A percentile compares a stretch with the other conserved stretches of the same genome.
Conservation (phyloP, 176 grass and related monocot species). For the Chrysopogon serrulatus region DNA sequence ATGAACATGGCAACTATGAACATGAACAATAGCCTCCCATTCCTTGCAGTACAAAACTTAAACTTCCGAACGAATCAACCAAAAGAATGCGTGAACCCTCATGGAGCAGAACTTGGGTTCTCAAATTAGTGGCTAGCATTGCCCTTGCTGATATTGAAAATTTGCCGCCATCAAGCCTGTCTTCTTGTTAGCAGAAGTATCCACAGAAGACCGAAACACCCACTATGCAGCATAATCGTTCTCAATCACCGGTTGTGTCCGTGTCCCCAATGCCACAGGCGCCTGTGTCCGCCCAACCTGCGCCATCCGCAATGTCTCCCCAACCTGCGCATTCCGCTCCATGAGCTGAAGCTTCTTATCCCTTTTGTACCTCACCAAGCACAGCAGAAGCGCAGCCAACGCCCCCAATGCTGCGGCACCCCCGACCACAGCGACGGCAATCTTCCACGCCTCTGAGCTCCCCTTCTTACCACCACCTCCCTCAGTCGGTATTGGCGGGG, state of each 20-base stretch:
- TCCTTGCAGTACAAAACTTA: background rate
- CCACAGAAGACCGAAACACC: background rate
- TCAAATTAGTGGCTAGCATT: background rate
- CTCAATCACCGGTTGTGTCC: slow-evolving; percentile 81
- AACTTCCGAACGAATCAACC: slow-evolving; percentile 5
- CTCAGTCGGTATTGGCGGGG: background rate
- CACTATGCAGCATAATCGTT: slow-evolving; percentile 57
- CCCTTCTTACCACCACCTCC: slow-evolving; percentile 39
- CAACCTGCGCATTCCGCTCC: slow-evolving; percentile 57
- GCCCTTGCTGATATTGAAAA: background rate
- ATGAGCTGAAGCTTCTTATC: slow-evolving; percentile 50
- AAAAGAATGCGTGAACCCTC: slow-evolving; percentile 39
- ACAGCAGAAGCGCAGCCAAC: slow-evolving; percentile 50
- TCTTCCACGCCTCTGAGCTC: slow-evolving; percentile 58
- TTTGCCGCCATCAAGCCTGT: background rate
- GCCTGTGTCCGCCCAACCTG: slow-evolving; percentile 63
- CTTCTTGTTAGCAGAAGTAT: slow-evolving; percentile 7
- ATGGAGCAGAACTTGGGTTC: slow-evolving; percentile 5
- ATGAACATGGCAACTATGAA: slow-evolving; percentile 45
- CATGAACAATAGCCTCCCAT: slow-evolving; percentile 28
- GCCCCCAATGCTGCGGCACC: slow-evolving; percentile 29
- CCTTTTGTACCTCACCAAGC: slow-evolving; percentile 34
- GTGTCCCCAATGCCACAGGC: slow-evolving; percentile 49
- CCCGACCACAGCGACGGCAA: slow-evolving; percentile 40
- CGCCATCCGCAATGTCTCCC: slow-evolving; percentile 61